Evolutionary conservation across 805 yeast genomes (phyloP), one percentile per base, ranked within the genome.

Genomic region (Teunomyces barrocoloradensis): DNA sequence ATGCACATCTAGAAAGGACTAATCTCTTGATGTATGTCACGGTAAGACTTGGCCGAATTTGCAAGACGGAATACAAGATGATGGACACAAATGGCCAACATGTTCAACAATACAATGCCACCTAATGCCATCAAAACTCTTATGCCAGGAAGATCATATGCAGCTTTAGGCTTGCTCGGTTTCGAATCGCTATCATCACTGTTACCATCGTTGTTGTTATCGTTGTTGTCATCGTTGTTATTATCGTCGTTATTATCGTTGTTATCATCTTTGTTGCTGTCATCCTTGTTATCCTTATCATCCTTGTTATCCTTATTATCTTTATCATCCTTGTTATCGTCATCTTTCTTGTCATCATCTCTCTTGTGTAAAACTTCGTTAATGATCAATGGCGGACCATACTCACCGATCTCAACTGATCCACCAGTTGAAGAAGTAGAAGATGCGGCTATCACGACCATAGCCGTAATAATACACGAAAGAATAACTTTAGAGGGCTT

Each of bases 81-180:
- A 47, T 72, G 77, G 32, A 71, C 56, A 27, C 63, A 52, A 44
- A 73, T 71, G 23, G 65, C 74, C 20, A 69, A 28, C 53, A 66
- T 59, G 50, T 73, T 72, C 21, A 73, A 46, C 7, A 70, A 35
- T 3, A 70, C 55, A 40, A 73, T 57, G 2, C 63, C 75, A 12
- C 60, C 64, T 15, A 72, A 56, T 2, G 64, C 75, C 42, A 73
- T 58, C 34, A 61, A 59, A 12, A 71, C 59, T 20, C 70, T 55
- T 13, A 72, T 57, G 3, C 62, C 71, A 5, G 67, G 56, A 44
- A 56, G 53, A 34, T 59, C 46, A 35, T 58, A 52, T 33, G 38
- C 32, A 11, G 43, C 33, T 30, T 44, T 40, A 23, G 47, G 44
- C 40, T 47, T 45, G 41, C 35, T 27, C 11, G 23, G n/a, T 21